Evolutionary conservation across 2,329 filamentous ascomycete genomes (phyloP).

Genomic region (Trichoderma sp.): DNA sequence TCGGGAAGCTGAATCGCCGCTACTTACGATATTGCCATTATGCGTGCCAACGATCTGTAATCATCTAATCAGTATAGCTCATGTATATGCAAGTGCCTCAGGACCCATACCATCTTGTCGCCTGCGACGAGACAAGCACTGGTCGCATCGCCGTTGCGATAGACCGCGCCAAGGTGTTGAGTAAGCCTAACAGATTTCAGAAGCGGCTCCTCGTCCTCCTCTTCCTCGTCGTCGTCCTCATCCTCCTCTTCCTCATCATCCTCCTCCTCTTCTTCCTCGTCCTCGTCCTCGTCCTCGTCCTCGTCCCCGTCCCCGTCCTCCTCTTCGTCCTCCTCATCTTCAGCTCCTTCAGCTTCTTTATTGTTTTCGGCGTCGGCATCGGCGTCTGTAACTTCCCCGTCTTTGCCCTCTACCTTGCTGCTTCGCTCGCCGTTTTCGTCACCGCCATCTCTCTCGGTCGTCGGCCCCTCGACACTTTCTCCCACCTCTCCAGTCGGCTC

Average conservation of each 20-base stretch:
- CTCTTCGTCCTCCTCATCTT: constrained; percentile 32
- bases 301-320: constrained; percentile 45
- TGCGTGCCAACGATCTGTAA: constrained; percentile 85
- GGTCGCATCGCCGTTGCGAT: constrained; percentile 93
- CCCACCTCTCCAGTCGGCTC: neutral
- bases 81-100: neutral
- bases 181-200: constrained; percentile 92
- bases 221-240: constrained; percentile 72
- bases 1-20: neutral
- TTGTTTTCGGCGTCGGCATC: constrained; percentile 29
- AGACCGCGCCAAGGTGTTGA: constrained; percentile 74
- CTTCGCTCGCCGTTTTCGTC: constrained; percentile 1
- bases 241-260: constrained; percentile 57
- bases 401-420: constrained; percentile 23
- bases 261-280: constrained; percentile 48
- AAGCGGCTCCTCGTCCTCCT: constrained; percentile 89
- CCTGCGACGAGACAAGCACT: constrained; percentile 87
- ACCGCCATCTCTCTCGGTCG: constrained; percentile 7
- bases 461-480: neutral
- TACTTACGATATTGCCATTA: constrained; percentile 88
- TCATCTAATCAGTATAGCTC: constrained; percentile 37
- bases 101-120: constrained; percentile 82
- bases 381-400: constrained; percentile 28
- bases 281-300: constrained; percentile 44
- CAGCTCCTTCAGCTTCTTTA: constrained; percentile 45